These are phyloP conservation scores for Claviceps sp. DNA, from an alignment of 2,329 filamentous ascomycete genomes.

Conservation along the genomic window DNA sequence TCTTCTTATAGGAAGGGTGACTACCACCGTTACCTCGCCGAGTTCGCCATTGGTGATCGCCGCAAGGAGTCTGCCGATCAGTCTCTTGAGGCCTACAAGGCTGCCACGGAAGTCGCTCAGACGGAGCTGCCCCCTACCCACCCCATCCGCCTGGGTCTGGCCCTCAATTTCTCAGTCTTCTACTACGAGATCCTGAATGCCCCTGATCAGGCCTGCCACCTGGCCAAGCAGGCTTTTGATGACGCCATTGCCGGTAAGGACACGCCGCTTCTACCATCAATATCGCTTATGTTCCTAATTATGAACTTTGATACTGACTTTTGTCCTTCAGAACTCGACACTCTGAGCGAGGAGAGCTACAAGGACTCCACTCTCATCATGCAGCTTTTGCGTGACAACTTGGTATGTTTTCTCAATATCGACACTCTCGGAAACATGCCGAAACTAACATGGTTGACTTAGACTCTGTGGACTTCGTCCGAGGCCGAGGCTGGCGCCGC, in stretches of 20 bases:
- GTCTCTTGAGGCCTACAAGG: conserved; percentile 95
- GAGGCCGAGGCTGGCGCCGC: conserved; percentile 68
- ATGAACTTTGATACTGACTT: neutral
- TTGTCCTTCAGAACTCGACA: conserved; percentile 69
- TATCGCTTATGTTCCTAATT: neutral
- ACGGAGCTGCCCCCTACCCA: conserved; percentile 94
- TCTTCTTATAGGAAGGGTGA: conserved; percentile 75
- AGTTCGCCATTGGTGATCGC: conserved; percentile 89
- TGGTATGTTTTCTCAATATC: conserved; percentile 43
- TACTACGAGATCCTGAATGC: conserved; percentile 99
- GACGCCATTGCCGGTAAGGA: conserved; percentile 73
- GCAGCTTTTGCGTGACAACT: conserved; percentile 94
- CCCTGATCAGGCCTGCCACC: conserved; percentile 93
- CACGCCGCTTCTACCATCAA: neutral
- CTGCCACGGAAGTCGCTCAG: conserved; percentile 92
- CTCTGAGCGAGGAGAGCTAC: conserved; percentile 96
- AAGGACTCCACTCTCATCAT: conserved; percentile 98
- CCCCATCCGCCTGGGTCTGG: conserved; percentile 93
- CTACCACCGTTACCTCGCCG: conserved; percentile 97
- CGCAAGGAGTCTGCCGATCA: conserved; percentile 89
- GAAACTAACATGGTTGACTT: conserved; percentile 2
- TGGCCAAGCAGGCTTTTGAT: conserved; percentile 98
- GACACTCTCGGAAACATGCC: neutral
- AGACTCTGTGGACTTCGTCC: conserved; percentile 99
- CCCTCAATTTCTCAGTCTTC: conserved; percentile 98